Percentiles rank a stretch among this genome's conserved stretches.
Evolutionary conservation across 495 filamentous ascomycete species (phyloP).

Genomic region (Aspergillus haitiensis): DNA sequence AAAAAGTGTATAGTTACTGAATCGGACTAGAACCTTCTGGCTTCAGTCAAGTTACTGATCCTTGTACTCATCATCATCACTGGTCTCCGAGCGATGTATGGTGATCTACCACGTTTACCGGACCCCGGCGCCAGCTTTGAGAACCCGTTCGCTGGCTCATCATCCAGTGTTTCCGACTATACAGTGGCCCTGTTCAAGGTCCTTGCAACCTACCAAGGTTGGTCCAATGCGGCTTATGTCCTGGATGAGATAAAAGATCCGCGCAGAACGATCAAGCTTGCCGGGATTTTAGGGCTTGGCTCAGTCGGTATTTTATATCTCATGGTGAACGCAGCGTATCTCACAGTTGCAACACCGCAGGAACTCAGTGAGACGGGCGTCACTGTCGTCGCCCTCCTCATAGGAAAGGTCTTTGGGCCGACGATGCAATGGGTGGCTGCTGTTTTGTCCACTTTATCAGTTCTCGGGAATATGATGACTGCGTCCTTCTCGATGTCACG

Average conservation of each 20-base stretch:
- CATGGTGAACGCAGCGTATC: constrained; percentile 70
- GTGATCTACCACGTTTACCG: constrained; percentile 30
- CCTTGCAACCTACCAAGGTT: constrained; percentile 68
- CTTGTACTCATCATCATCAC: constrained; percentile 44
- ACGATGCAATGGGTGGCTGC: constrained; percentile 53
- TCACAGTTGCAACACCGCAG: constrained; percentile 64
- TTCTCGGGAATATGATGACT: constrained; percentile 75
- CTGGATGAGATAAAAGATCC: constrained; percentile 73
- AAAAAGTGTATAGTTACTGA: too few species aligned
- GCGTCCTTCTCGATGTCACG: constrained; percentile 66
- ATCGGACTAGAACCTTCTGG: constrained; percentile 38
- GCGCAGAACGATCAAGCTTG: constrained; percentile 62
- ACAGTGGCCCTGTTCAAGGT: constrained; percentile 76
- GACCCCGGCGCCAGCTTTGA: not conserved
- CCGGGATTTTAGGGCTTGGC: constrained; percentile 59
- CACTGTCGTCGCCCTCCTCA: constrained; percentile 67
- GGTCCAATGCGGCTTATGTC: constrained; percentile 73
- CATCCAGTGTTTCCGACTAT: too few species aligned
- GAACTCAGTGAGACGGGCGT: constrained; percentile 68
- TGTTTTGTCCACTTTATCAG: constrained; percentile 64
- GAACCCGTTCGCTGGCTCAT: constrained; percentile 41
- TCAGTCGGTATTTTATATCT: constrained; percentile 65
- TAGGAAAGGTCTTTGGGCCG: constrained; percentile 64
- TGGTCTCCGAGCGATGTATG: constrained; percentile 40
- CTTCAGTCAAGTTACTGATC: constrained; percentile 40